A percentile compares a stretch with the other conserved stretches of the same genome.
phyloP scores from a whole-genome alignment of 2,329 filamentous ascomycete genomes.

The Cordyceps militaris region DNA sequence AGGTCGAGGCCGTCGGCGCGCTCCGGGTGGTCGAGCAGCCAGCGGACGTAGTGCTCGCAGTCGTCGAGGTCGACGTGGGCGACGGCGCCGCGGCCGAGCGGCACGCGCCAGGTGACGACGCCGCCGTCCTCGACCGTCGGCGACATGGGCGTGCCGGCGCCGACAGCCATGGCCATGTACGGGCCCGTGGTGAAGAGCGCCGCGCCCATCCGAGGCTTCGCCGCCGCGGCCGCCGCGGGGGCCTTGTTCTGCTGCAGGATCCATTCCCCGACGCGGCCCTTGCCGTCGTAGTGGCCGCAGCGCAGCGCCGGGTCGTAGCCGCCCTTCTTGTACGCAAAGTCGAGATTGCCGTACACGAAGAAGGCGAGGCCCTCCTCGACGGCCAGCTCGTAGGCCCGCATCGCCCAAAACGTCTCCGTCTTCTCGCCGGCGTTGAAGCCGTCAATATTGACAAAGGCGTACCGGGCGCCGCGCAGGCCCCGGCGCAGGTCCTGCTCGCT shows the following conservation, averaged over 20 bases:
- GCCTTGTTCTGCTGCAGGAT: constrained; percentile 34
- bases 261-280: constrained; percentile 39
- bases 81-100: constrained; percentile 34
- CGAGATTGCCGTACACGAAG: constrained; percentile 42
- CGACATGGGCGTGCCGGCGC: constrained; percentile 30
- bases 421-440: constrained; percentile 48
- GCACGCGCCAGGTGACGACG: constrained; percentile 34
- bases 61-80: constrained; percentile 39
- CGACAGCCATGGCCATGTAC: constrained; percentile 40
- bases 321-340: constrained; percentile 41
- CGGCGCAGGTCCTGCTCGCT: constrained; percentile 36
- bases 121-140: constrained; percentile 32
- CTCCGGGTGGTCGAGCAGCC: constrained; percentile 40
- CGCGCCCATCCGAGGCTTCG: constrained; percentile 24
- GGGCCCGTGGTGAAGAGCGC: constrained; percentile 36
- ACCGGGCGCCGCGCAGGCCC: constrained; percentile 37
- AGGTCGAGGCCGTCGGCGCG: constrained; percentile 39
- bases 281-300: constrained; percentile 41
- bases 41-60: constrained; percentile 39
- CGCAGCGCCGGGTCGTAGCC: constrained; percentile 39
- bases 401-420: constrained; percentile 41
- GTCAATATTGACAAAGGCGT: constrained; percentile 49
- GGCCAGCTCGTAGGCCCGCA: constrained; percentile 34
- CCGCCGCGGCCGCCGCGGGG: not conserved
- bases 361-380: constrained; percentile 37